These are phyloP conservation scores for Tylopilus orsonianus DNA, from an alignment of 1,284 basidiomycete genomes.

Conservation along the genomic window DNA sequence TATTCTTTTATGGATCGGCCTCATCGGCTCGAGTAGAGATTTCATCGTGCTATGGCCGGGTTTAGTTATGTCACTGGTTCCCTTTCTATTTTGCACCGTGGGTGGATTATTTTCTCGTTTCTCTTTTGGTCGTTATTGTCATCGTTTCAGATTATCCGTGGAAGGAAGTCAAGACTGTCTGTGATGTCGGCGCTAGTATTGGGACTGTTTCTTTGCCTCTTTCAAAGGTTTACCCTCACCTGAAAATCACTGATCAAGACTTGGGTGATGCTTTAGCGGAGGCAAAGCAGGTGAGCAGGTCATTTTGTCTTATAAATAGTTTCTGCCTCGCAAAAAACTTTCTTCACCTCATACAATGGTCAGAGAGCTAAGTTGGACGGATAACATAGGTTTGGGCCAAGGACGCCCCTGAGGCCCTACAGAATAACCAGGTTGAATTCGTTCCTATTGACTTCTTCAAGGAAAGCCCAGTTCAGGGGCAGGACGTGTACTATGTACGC, in stretches of 20 bases:
- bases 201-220: slow-evolving; percentile 45
- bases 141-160: slow-evolving; percentile 41
- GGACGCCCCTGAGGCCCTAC: slow-evolving; percentile 36
- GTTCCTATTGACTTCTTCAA: slow-evolving; percentile 45
- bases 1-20: neutral
- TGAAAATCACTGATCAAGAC: slow-evolving; percentile 42
- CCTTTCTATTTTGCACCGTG: slow-evolving; percentile 28
- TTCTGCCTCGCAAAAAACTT: no score
- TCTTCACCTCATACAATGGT: no score
- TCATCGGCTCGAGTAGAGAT: slow-evolving; percentile 15
- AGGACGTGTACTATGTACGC: slow-evolving; percentile 49
- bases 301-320: no score
- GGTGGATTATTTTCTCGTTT: neutral
- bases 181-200: slow-evolving; percentile 49
- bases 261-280: slow-evolving; percentile 37
- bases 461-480: slow-evolving; percentile 38
- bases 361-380: no score
- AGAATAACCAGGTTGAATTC: slow-evolving; percentile 38
- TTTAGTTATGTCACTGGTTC: slow-evolving; percentile 19
- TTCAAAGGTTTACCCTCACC: slow-evolving; percentile 11
- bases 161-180: slow-evolving; percentile 40
- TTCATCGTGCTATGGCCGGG: slow-evolving; percentile 27
- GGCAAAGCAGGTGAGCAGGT: slow-evolving; percentile 30
- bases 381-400: slow-evolving; percentile 34
- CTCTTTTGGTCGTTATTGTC: neutral